Conservation (phyloP, 345 rosid species). For the Gossypium anomalum region DNA sequence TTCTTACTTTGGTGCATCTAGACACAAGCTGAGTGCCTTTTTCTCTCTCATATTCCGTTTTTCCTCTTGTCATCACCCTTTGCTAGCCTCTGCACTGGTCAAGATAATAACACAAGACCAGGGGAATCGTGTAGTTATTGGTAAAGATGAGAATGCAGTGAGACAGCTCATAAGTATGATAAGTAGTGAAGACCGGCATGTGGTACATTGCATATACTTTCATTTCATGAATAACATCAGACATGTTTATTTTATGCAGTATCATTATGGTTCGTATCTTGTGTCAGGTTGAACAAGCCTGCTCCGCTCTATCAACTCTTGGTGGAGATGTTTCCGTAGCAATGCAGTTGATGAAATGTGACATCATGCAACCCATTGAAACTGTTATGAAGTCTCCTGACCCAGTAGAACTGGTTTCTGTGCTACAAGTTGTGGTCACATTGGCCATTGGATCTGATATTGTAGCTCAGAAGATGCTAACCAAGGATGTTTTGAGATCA, state of each 20-base stretch:
- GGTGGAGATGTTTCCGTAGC: slow-evolving; percentile 87
- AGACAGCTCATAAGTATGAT: slow-evolving; percentile 99
- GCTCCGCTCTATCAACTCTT: slow-evolving; percentile 89
- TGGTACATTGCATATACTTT: slow-evolving; percentile 51
- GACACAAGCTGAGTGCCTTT: slow-evolving; percentile 95
- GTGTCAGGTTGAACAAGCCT: slow-evolving; percentile 92
- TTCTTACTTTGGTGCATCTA: slow-evolving; percentile 91
- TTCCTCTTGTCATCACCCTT: slow-evolving; percentile 98
- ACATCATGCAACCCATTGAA: slow-evolving; percentile 92
- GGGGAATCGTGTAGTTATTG: slow-evolving; percentile 80
- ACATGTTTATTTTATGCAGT: slow-evolving; percentile 19
- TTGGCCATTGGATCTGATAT: slow-evolving; percentile 84
- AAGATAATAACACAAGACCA: slow-evolving; percentile 89
- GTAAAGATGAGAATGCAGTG: slow-evolving; percentile 99
- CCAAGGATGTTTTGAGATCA: slow-evolving; percentile 77
- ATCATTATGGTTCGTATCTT: slow-evolving; percentile 23
- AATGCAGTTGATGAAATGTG: slow-evolving; percentile 94
- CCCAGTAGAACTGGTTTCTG: slow-evolving; percentile 80
- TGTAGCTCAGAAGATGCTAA: slow-evolving; percentile 86
- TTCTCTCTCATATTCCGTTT: slow-evolving; percentile 96
- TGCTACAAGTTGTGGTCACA: slow-evolving; percentile 79
- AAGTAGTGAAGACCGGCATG: slow-evolving; percentile 86
- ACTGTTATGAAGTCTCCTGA: slow-evolving; percentile 69
- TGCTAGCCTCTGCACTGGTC: slow-evolving; percentile 92
- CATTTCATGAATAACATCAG: slow-evolving; percentile 1